Evolutionary conservation across 2,329 filamentous ascomycete species (phyloP), one percentile per base, ranked within the genome.

Genomic region (Colletotrichum navitas): DNA sequence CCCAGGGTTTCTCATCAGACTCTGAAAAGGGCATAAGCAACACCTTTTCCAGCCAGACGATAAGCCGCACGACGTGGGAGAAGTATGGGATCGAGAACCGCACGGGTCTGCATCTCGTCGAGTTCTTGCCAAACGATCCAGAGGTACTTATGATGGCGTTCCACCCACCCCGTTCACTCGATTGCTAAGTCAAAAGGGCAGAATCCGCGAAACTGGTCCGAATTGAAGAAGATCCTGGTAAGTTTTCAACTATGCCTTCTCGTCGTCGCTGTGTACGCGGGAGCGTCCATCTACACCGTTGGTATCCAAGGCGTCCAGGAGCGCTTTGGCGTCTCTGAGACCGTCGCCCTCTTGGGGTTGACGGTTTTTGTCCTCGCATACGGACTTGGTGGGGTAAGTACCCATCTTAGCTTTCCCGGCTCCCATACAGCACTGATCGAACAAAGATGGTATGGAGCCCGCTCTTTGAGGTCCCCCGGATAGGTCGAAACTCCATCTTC

Each of bases 191-290:
- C 24, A n/a, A 5, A 24, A 2, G 2, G 11, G 47, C 6, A 91
- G 75, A 95, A 95, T 76, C 93, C 93, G 0, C 95, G 95, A 85
- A 95, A 95, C 80, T 96, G 92, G 93, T 89, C 87, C 64, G 12
- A 32, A 11, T 24, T 61, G 1, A 72, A 72, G 32, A 94, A 94
- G 80, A 83, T 82, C 77, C 89, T 92, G 39, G 92, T 93, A 56
- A 90, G 91, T 0, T 89, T 94, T 32, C 54, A 72, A 24, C 39
- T 69, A 16, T 70, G 84, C 85, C 26, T 94, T 90, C 70, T 72
- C 1, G 56, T 71, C 36, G 55, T 68, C 24, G 43, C 29, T 24
- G 63, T 68, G 5, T 72, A 72, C 29, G 67, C 67, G n/a, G 70
- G 70, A 7, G 66, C 70, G 56, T 90, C 91, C 61, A 91, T 97